Evolutionary conservation across 177 flowering plant genomes (phyloP), one percentile per base, ranked within the genome.

Genomic region (Telopea speciosissima): DNA sequence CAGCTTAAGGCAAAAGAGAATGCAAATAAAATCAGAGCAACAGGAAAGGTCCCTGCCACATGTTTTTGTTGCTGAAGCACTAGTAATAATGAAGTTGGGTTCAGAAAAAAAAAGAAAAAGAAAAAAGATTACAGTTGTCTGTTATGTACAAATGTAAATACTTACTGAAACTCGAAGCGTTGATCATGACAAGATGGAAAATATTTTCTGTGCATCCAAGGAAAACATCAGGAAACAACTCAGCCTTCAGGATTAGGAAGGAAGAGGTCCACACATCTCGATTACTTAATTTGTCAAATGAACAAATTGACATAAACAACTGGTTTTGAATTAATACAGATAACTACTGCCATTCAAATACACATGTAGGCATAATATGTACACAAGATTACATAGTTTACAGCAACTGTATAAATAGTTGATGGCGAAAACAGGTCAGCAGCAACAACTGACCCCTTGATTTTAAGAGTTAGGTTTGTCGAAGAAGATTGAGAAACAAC

Each of bases 1-100:
- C 90, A 83, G 74, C 25, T 80, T 3, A 82, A 83, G 74, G 81
- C 63, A 36, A 76, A 71, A 68, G 81, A 78, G 49, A 78, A 73
- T 67, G 83, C 78, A 8, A 69, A 59, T 22, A 76, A 76, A 67
- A 75, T 75, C 63, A 73, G 74, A 74, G 69, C 71, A 36, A 81
- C 75, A 58, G 81, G 79, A 40, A 66, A 71, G 67, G 31, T 52
- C 66, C 81, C 79, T 0, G 49, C 8, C 40, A 70, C 73, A 22
- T 81, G 79, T 74, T 74, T 71, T 72, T 76, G 66, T 69, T 72
- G 68, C 69, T 65, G 28, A 49, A 61, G 31, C 52, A 22, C 24
- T 13, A 65, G 21, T 36, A 21, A 21, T 36, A 8, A 65, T 7
- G 24, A 28, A 28, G 3, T 28, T 28, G 3, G 3, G 2, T 28